These are phyloP conservation scores for Orbilia javanica DNA, from an alignment of 2,329 filamentous ascomycete species.

Conservation along the genomic window DNA sequence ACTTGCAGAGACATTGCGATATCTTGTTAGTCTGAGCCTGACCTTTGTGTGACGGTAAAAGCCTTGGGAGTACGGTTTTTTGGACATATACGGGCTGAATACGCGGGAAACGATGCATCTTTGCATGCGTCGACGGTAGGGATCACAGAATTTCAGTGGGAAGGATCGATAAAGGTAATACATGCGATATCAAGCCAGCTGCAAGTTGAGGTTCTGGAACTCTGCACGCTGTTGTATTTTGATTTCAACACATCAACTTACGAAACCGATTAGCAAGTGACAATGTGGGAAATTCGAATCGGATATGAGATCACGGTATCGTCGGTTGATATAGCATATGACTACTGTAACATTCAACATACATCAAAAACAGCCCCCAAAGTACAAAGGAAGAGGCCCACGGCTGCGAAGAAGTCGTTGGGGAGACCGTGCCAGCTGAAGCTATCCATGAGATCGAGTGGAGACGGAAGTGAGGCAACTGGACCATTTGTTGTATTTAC, in stretches of 20 bases:
- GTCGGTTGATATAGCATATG: constrained; percentile 12
- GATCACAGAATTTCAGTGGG: background rate
- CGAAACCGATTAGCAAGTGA: background rate
- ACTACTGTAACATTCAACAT: constrained; percentile 4
- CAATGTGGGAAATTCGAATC: background rate
- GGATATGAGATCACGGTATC: background rate
- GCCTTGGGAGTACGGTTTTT: background rate
- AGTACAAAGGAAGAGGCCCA: background rate
- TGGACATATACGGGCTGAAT: background rate
- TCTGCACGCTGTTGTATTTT: background rate
- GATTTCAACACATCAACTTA: background rate
- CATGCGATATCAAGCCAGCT: background rate
- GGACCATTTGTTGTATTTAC: constrained; percentile 16
- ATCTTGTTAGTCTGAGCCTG: background rate
- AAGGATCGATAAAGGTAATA: background rate
- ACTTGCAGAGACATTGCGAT: constrained; percentile 14
- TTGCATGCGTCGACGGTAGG: background rate
- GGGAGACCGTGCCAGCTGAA: background rate
- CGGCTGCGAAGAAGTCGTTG: background rate
- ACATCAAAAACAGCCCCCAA: background rate
- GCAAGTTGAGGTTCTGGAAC: background rate
- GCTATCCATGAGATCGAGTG: background rate
- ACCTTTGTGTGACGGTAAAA: constrained; percentile 4
- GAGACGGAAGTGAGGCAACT: background rate
- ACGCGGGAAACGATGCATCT: background rate